These are phyloP conservation scores for Ceratocystiopsis sp. DNA, from an alignment of 2,329 filamentous ascomycete species.

Conservation along the genomic window DNA sequence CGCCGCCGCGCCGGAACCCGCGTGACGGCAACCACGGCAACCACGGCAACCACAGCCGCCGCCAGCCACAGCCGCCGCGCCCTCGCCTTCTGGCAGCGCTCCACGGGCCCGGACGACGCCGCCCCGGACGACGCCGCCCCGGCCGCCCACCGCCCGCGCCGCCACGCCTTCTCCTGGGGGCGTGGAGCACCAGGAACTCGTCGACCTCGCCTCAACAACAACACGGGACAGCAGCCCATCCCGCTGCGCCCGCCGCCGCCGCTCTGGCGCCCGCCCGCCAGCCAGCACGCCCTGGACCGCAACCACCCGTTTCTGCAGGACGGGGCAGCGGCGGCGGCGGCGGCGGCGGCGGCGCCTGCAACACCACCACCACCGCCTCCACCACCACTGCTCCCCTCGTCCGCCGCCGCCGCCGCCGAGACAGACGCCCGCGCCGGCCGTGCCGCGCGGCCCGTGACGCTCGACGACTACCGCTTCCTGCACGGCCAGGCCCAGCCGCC, in stretches of 20 bases:
- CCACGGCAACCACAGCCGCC: background rate
- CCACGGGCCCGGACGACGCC: too few species aligned
- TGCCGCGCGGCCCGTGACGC: constrained; percentile 4
- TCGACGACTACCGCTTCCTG: constrained; percentile 9
- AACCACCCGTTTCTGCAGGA: constrained; percentile 6
- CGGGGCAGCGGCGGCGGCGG: too few species aligned
- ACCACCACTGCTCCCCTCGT: background rate
- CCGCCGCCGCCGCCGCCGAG: constrained; percentile 2
- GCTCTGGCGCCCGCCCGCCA: constrained; percentile 9
- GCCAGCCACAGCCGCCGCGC: background rate
- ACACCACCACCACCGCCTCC: background rate
- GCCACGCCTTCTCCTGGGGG: too few species aligned
- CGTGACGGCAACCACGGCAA: background rate
- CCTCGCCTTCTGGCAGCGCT: background rate
- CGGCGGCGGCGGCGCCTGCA: background rate
- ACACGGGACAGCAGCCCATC: background rate
- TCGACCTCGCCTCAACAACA: background rate
- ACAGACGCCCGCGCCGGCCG: constrained; percentile 4
- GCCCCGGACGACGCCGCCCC: too few species aligned
- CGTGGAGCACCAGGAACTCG: background rate
- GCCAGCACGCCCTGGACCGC: constrained; percentile 7
- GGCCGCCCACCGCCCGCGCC: too few species aligned
- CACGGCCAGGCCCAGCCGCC: too few species aligned
- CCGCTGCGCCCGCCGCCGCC: too few species aligned
- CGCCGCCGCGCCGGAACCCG: background rate